phyloP scores from a whole-genome alignment of 2,329 filamentous ascomycete species.

The Neurospora sp. region DNA sequence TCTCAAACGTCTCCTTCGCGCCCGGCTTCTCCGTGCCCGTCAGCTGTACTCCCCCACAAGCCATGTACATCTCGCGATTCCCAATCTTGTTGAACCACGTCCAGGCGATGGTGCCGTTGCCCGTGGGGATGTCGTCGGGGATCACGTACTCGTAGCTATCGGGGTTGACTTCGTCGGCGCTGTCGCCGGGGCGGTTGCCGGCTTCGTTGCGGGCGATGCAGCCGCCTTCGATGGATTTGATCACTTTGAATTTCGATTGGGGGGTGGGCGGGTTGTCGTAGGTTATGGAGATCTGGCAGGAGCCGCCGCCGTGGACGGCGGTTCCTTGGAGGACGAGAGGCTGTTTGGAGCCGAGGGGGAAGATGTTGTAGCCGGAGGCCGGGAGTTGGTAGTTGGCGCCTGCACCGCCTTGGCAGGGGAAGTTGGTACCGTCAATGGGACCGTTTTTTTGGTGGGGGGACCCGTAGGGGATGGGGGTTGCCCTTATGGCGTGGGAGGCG shows the following conservation, averaged over 20 bases:
- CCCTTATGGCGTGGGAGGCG: constrained; percentile 18
- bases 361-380: neutral
- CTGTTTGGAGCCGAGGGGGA: constrained; percentile 4
- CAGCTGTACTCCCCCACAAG: constrained; percentile 68
- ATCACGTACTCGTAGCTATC: constrained; percentile 59
- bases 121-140: constrained; percentile 58
- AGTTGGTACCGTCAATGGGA: constrained; percentile 11
- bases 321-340: constrained; percentile 15
- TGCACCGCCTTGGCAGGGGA: constrained; percentile 15
- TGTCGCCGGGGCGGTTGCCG: constrained; percentile 46
- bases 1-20: constrained; percentile 40
- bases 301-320: constrained; percentile 51
- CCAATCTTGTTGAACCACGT: constrained; percentile 90
- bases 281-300: constrained; percentile 78
- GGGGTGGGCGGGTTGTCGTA: constrained; percentile 57
- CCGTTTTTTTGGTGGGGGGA: constrained; percentile 5
- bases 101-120: constrained; percentile 75
- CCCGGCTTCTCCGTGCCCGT: constrained; percentile 34
- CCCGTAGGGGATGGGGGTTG: constrained; percentile 14
- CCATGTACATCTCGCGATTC: constrained; percentile 96
- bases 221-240: constrained; percentile 75
- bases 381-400: neutral
- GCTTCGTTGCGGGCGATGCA: constrained; percentile 53
- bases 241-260: constrained; percentile 62
- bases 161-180: constrained; percentile 30